Percentiles rank a stretch among this genome's conserved stretches.
Conservation (phyloP, 805 yeast genomes). For the Starmerella bacillaris region DNA sequence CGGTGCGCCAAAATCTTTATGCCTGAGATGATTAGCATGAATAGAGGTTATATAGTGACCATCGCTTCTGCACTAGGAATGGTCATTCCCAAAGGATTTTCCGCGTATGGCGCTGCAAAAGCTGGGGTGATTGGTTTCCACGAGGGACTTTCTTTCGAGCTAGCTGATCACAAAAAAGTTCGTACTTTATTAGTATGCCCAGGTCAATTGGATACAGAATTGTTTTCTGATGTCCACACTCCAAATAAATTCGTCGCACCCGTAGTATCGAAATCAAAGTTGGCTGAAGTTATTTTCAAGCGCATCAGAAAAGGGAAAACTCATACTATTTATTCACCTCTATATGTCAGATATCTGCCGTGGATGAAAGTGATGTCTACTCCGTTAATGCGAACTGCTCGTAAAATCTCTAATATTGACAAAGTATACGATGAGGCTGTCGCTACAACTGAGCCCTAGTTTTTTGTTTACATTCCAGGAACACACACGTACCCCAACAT, state of each 20-base stretch:
- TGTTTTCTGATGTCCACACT: conserved; percentile 58
- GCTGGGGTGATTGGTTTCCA: conserved; percentile 74
- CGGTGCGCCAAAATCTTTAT: conserved; percentile 51
- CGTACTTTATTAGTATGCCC: conserved; percentile 67
- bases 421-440: conserved; percentile 16
- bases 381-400: conserved; percentile 39
- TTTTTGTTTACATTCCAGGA: no score
- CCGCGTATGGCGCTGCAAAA: conserved; percentile 80
- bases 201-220: conserved; percentile 60
- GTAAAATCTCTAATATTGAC: conserved; percentile 57
- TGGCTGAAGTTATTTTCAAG: conserved; percentile 40
- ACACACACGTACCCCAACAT: no score
- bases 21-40: conserved; percentile 45
- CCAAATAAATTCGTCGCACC: conserved; percentile 72
- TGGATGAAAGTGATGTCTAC: conserved; percentile 53
- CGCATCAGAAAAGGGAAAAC: conserved; percentile 43
- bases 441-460: not conserved
- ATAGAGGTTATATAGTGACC: conserved; percentile 62
- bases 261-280: conserved; percentile 46
- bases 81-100: conserved; percentile 60
- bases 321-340: conserved; percentile 54
- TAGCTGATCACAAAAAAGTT: conserved; percentile 33
- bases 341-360: conserved; percentile 62
- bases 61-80: conserved; percentile 74
- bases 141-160: conserved; percentile 56